These are phyloP conservation scores for Zoysia japonica DNA, from an alignment of 176 grass and related monocot species.

Conservation along the genomic window DNA sequence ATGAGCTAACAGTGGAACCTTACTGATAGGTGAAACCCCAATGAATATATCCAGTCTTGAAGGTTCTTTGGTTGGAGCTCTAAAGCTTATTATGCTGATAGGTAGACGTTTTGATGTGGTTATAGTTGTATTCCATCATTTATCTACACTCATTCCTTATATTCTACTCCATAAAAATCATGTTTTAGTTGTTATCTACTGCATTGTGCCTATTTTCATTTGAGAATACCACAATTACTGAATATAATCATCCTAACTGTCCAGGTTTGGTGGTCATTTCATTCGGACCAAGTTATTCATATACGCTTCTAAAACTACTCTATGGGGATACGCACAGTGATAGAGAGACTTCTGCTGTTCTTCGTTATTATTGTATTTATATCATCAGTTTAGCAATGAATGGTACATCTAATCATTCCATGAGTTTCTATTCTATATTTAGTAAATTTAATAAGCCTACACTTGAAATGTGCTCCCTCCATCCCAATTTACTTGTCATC, in stretches of 20 bases:
- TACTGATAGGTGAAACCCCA: constrained; percentile 61
- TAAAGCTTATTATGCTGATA: constrained; percentile 92
- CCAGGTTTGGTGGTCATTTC: constrained; percentile 82
- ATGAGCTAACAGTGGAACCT: constrained; percentile 33
- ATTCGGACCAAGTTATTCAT: constrained; percentile 99
- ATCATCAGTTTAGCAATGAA: constrained; percentile 90
- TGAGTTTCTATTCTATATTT: constrained; percentile 24
- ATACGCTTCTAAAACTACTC: constrained; percentile 78
- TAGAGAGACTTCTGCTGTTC: constrained; percentile 72
- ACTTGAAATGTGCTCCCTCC: neutral
- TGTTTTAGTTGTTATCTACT: constrained; percentile 10
- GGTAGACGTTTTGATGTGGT: constrained; percentile 46
- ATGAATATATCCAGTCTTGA: constrained; percentile 57
- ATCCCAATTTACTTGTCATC: no score
- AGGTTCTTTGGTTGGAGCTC: constrained; percentile 73
- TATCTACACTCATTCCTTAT: neutral
- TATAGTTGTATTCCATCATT: constrained; percentile 4
- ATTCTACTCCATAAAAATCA: constrained; percentile 13
- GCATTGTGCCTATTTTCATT: constrained; percentile 23
- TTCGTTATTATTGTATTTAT: constrained; percentile 95
- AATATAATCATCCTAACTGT: constrained; percentile 36
- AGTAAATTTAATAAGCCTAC: neutral
- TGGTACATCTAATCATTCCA: constrained; percentile 45
- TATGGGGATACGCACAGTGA: constrained; percentile 80
- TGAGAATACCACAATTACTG: neutral